phyloP scores from a whole-genome alignment of 768 basidiomycete genomes.

The Dictyophora rubrovolvata region DNA sequence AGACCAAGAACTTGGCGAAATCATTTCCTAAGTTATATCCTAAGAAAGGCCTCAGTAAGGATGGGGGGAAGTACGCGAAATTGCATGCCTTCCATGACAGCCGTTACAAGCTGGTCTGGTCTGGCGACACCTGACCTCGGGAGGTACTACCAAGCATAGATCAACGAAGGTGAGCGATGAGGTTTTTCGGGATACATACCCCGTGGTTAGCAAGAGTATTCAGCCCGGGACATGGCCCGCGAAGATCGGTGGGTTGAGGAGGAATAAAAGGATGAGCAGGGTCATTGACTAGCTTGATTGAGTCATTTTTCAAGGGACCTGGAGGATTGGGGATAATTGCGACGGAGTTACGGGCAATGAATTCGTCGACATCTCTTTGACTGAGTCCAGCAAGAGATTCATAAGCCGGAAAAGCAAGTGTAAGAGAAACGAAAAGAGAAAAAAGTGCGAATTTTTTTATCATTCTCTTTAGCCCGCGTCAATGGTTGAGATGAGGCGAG shows the following conservation, averaged over 20 bases:
- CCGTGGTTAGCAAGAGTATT: slow-evolving; percentile 9
- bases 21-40: slow-evolving; percentile 7
- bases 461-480: too few species aligned
- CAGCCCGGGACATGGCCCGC: slow-evolving; percentile 9
- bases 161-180: not conserved
- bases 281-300: slow-evolving; percentile 6
- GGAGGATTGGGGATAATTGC: not conserved
- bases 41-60: not conserved
- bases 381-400: slow-evolving; percentile 2
- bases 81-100: slow-evolving; percentile 5
- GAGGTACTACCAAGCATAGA: not conserved
- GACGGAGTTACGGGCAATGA: not conserved
- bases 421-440: not conserved
- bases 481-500: too few species aligned
- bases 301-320: not conserved
- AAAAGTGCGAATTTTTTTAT: not conserved
- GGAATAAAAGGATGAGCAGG: slow-evolving; percentile 1
- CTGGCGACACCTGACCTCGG: slow-evolving; percentile 6
- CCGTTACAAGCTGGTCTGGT: slow-evolving; percentile 5
- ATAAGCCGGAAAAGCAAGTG: not conserved
- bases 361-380: not conserved
- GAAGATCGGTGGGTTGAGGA: not conserved
- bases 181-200: not conserved
- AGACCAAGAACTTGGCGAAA: slow-evolving; percentile 2
- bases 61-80: not conserved